Conservation (phyloP, 306 rosid species). For the Gynostemma pentaphyllum region DNA sequence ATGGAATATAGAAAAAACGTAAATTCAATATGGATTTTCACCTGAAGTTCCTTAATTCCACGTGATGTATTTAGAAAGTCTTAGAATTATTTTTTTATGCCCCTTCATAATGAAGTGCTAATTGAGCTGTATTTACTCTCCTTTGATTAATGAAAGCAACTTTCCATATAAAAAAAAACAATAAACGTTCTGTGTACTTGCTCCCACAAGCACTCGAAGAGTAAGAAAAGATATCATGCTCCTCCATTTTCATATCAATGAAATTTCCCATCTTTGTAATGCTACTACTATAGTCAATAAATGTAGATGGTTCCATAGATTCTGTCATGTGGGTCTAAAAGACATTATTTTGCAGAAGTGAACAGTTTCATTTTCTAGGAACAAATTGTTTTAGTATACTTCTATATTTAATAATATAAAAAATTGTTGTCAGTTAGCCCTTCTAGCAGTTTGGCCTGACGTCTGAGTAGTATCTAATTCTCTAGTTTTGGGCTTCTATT, state of each 20-base stretch:
- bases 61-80: not conserved
- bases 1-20: slow-evolving; percentile 84
- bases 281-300: not conserved
- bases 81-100: not conserved
- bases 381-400: not conserved
- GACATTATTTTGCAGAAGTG: not conserved
- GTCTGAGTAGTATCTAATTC: not conserved
- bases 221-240: not conserved
- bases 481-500: not conserved
- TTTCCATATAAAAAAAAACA: too few relatives aligned
- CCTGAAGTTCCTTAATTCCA: slow-evolving; percentile 7
- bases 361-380: not conserved
- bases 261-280: not conserved
- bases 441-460: not conserved
- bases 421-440: not conserved
- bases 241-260: not conserved
- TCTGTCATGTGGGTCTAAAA: not conserved
- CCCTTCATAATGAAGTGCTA: not conserved
- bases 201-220: not conserved
- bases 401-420: not conserved
- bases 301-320: not conserved
- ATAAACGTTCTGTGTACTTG: not conserved
- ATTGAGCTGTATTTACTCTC: too few relatives aligned
- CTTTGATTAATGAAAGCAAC: too few relatives aligned
- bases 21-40: slow-evolving; percentile 9